Base-by-base conservation (phyloP, 257 asterid species). In the Jaltomata sinuosa region DNA sequence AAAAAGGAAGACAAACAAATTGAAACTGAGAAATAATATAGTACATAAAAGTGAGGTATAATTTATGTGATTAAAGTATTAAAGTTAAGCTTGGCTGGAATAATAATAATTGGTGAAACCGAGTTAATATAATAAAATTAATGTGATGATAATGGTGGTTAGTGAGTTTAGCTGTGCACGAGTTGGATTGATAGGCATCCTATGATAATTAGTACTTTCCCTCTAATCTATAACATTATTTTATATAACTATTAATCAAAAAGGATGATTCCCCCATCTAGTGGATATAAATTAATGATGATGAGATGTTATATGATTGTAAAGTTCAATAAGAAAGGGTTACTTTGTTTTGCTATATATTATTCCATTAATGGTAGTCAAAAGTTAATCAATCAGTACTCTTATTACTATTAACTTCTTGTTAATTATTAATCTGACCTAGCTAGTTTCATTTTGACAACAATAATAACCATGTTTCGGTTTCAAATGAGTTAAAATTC, bases 121-220 rank as follows among this genome's bases (percentile, higher is more conserved):
- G 82, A 49, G 18, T 29, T 49, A 77, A 49, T 77, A 49, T 27
- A 49, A 49, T 27, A 49, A 49, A 77, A n/a, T n/a, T n/a, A n/a
- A 49, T 19, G 36, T 27, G 18, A 77, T 49, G 62, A 77, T 49
- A 49, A 77, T 49, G 29, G 45, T 77, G 62, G 62, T 69, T 16
- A 54, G 85, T 11, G 85, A 72, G 69, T 69, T 52, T 53, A 57
- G 82, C 82, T 69, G 81, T 72, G 59, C 53, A 49, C 86, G 65
- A 16, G 82, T 29, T 83, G 82, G 74, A 83, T 21, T 32, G 59
- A 72, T 74, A 52, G 27, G 86, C 54, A 83, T 83, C 57, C 83
- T 34, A 83, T 71, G 82, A 83, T 55, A 83, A 34, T 59, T 40
- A 40, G 36, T 81, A 61, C 83, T 78, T 78, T 50, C 25, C 14